Conservation (phyloP, 176 grass and related monocot genomes). For the Aegilops longissima region DNA sequence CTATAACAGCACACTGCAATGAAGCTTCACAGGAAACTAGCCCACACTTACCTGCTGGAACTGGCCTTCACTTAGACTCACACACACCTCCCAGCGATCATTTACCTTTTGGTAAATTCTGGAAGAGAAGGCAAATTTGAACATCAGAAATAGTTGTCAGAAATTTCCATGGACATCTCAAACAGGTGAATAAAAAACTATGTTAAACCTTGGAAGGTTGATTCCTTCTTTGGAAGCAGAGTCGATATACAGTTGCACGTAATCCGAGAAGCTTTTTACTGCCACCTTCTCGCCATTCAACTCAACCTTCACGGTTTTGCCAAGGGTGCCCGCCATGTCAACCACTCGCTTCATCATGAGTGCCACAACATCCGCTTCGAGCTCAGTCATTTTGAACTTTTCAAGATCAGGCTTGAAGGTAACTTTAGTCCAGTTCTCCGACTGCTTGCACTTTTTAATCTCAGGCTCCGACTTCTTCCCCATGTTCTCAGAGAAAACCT, state of each 20-base stretch:
- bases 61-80: slow-evolving; percentile 79
- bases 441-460: slow-evolving; percentile 73
- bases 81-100: slow-evolving; percentile 89
- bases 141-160: neutral
- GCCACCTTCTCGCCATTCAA: slow-evolving; percentile 62
- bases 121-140: slow-evolving; percentile 7
- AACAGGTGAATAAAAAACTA: slow-evolving; percentile 5
- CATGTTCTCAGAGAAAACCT: slow-evolving; percentile 90
- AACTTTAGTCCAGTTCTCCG: slow-evolving; percentile 83
- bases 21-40: neutral
- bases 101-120: slow-evolving; percentile 59
- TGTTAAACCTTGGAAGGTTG: slow-evolving; percentile 36
- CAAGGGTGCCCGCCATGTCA: slow-evolving; percentile 80
- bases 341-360: slow-evolving; percentile 94
- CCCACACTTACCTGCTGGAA: slow-evolving; percentile 70
- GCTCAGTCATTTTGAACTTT: slow-evolving; percentile 79
- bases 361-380: slow-evolving; percentile 82
- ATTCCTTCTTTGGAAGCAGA: slow-evolving; percentile 45
- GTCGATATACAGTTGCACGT: slow-evolving; percentile 63
- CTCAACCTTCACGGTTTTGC: slow-evolving; percentile 85
- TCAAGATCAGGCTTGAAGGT: slow-evolving; percentile 86
- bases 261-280: slow-evolving; percentile 58
- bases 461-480: slow-evolving; percentile 67
- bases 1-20: neutral
- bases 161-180: neutral